A percentile compares a stretch with the other conserved stretches of the same genome.
These are phyloP conservation scores for Amphicarpaea edgeworthii DNA, from an alignment of 306 rosid species.

Conservation along the genomic window DNA sequence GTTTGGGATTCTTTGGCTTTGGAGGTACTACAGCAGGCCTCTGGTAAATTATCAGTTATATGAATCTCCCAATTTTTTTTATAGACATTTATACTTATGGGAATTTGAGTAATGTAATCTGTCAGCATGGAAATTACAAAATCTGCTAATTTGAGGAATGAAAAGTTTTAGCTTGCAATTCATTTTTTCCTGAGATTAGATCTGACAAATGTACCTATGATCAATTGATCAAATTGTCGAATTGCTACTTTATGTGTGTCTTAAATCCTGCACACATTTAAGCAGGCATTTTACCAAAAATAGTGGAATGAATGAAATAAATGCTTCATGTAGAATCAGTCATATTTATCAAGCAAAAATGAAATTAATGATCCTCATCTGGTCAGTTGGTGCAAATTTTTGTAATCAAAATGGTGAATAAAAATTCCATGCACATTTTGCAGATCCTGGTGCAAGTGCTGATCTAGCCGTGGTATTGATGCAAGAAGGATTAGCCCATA, in stretches of 20 bases:
- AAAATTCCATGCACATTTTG: conserved; percentile 41
- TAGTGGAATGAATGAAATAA: conserved; percentile 26
- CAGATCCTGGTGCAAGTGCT: conserved; percentile 97
- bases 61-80: conserved; percentile 12
- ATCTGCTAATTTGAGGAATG: conserved; percentile 6
- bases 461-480: conserved; percentile 95
- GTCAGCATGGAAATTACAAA: conserved; percentile 21
- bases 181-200: conserved; percentile 9
- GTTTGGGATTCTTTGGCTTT: conserved; percentile 89
- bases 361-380: conserved; percentile 23
- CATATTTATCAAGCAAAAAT: conserved; percentile 18
- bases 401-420: conserved; percentile 10
- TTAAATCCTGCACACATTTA: conserved; percentile 33
- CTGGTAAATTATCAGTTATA: conserved; percentile 64
- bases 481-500: conserved; percentile 99
- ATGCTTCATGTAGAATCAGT: conserved; percentile 19
- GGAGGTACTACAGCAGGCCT: conserved; percentile 84
- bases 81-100: not conserved
- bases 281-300: conserved; percentile 3
- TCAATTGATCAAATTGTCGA: conserved; percentile 14
- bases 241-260: conserved; percentile 12
- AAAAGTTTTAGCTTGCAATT: conserved; percentile 9
- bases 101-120: conserved; percentile 6
- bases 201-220: not conserved
- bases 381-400: conserved; percentile 31